Base-by-base conservation (phyloP, 108 stramenopile genomes). In the Fistulifera pelliculosa region DNA sequence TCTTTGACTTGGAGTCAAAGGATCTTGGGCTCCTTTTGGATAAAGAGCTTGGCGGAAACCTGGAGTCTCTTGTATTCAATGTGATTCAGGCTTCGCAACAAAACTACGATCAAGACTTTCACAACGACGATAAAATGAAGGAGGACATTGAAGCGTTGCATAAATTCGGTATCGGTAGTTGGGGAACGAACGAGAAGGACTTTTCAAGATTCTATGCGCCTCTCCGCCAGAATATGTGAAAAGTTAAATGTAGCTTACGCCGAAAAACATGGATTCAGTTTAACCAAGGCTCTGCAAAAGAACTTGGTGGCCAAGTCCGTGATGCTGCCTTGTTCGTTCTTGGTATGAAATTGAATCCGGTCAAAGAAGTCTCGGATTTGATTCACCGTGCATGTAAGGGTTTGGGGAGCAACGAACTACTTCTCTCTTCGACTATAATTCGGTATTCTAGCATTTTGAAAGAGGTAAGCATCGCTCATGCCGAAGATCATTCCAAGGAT, bases 311-410 rank as follows among this genome's bases (percentile, higher is more conserved):
- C 11, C 61, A 83, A 10, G 60, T 41, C 14, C 22, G 64, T 35
- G 58, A 64, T 11, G 81, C 75, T 17, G 71, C 70, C 13, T 26
- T 79, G 1, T 76, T 52, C 31, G 38, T 68, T 1, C 40, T 83
- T 31, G 62, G 59, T 10, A 76, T 83, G 75, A 83, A 79, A 49
- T 40, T 76, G 24, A 68, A 70, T 15, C 81, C 81, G 1, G 68
- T 65, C 42, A 58, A 79, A 52, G 60, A 74, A 11, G 69, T 76
- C 38, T 74, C 81, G 3, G 54, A 74, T 31, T 60, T 76, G 41
- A 79, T 83, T 65, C 76, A 79, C 35, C 44, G 35, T 10, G 73
- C 77, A 15, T 79, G 75, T 47, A 62, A 73, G 2, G 77, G 77
- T 12, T 47, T 76, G 16, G 77, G 81, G 13, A 83, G 77, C 0